Percentiles rank a stretch among this genome's conserved stretches.
phyloP scores from a whole-genome alignment of 805 yeast species.

The Spathaspora arborariae region DNA sequence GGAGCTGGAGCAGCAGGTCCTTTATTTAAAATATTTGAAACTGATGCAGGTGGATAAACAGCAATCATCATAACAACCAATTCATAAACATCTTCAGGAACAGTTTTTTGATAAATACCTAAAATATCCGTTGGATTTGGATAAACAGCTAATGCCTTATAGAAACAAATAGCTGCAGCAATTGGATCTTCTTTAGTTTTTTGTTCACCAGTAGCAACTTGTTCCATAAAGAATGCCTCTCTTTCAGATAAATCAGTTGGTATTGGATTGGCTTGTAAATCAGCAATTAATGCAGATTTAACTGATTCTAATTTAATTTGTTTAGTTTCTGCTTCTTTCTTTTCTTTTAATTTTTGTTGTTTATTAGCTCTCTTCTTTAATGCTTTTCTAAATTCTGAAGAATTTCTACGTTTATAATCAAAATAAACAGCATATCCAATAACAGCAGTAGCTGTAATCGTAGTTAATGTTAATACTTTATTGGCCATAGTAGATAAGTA shows the following conservation, averaged over 20 bases:
- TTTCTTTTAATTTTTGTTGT: slow-evolving; percentile 43
- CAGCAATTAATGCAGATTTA: slow-evolving; percentile 57
- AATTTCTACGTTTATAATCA: slow-evolving; percentile 86
- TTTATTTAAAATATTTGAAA: slow-evolving; percentile 53
- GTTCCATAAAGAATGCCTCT: slow-evolving; percentile 76
- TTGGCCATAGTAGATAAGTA: too few relatives aligned
- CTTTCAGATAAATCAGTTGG: slow-evolving; percentile 66
- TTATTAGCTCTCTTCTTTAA: slow-evolving; percentile 61
- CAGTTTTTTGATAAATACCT: slow-evolving; percentile 83
- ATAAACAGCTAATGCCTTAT: slow-evolving; percentile 88
- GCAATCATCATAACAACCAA: slow-evolving; percentile 85
- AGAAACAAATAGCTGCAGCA: slow-evolving; percentile 86
- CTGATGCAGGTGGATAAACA: slow-evolving; percentile 79
- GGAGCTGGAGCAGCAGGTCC: slow-evolving; percentile 31
- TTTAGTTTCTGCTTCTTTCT: slow-evolving; percentile 30
- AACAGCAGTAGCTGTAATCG: slow-evolving; percentile 50
- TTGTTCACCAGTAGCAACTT: slow-evolving; percentile 84
- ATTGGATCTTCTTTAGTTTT: slow-evolving; percentile 61
- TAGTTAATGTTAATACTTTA: slow-evolving; percentile 24
- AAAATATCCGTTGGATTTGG: slow-evolving; percentile 93
- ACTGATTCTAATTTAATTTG: slow-evolving; percentile 58
- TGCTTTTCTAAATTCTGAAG: slow-evolving; percentile 74
- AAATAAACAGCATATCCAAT: slow-evolving; percentile 82
- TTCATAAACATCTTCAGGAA: slow-evolving; percentile 80
- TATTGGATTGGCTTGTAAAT: slow-evolving; percentile 68